Evolutionary conservation across 2,329 filamentous ascomycete genomes (phyloP).

Genomic region (Cadophora sp.): DNA sequence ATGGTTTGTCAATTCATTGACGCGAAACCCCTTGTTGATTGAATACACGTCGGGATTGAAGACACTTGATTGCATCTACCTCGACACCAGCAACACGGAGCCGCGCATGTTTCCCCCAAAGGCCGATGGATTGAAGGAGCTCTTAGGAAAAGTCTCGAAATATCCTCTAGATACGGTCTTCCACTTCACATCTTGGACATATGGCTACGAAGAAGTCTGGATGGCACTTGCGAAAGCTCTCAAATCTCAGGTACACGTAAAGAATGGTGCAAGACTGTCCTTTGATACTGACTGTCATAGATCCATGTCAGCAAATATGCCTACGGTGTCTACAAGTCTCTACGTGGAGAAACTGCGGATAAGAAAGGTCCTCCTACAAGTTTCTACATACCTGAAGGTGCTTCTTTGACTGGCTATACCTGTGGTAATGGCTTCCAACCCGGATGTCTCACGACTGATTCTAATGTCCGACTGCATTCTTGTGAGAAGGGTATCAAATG

Average conservation of each 20-base stretch:
- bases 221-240: constrained; percentile 76
- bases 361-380: constrained; percentile 46
- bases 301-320: constrained; percentile 89
- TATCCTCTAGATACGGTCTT: constrained; percentile 81
- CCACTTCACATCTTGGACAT: constrained; percentile 89
- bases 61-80: constrained; percentile 79
- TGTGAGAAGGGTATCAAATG: constrained; percentile 79
- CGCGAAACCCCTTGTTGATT: constrained; percentile 74
- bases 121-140: constrained; percentile 76
- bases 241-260: constrained; percentile 59
- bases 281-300: constrained; percentile 46
- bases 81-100: constrained; percentile 80
- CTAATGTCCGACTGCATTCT: constrained; percentile 76
- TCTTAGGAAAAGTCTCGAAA: constrained; percentile 69
- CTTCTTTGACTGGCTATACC: constrained; percentile 74
- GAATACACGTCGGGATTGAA: constrained; percentile 74
- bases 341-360: constrained; percentile 55
- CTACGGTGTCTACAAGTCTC: constrained; percentile 71
- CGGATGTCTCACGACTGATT: constrained; percentile 74
- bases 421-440: constrained; percentile 73
- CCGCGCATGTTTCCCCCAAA: constrained; percentile 63
- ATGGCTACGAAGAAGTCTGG: constrained; percentile 94
- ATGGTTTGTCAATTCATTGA: constrained; percentile 82
- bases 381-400: constrained; percentile 63
- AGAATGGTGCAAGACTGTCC: neutral